phyloP scores from a whole-genome alignment of 768 basidiomycete species.

The Cystobasidium onofrii region DNA sequence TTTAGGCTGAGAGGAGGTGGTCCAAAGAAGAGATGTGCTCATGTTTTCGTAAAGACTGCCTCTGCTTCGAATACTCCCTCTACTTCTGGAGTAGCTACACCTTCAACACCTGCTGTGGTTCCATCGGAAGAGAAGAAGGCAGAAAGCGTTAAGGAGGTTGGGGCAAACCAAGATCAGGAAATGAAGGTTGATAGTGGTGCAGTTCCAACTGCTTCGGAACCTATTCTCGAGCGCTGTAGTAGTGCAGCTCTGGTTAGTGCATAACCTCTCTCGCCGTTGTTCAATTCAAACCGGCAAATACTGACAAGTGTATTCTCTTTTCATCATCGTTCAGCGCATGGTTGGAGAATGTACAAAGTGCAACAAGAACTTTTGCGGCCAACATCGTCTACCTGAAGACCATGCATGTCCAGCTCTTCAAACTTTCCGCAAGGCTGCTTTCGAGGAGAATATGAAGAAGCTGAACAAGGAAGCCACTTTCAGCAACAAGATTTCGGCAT shows the following conservation, averaged over 20 bases:
- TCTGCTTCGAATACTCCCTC: background rate
- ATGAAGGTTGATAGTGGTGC: background rate
- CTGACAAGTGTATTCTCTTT: background rate
- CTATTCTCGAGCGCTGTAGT: constrained; percentile 16
- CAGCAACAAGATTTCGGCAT: constrained; percentile 22
- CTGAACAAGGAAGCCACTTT: constrained; percentile 31
- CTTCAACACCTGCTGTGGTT: background rate
- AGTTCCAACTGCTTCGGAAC: background rate
- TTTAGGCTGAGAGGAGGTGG: constrained; percentile 23
- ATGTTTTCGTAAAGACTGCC: constrained; percentile 22
- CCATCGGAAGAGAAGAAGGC: background rate
- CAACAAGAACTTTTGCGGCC: constrained; percentile 28
- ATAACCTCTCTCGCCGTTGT: background rate
- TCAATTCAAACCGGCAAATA: background rate
- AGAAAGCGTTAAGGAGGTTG: background rate
- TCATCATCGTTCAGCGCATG: background rate
- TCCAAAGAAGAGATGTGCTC: constrained; percentile 31
- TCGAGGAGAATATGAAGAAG: constrained; percentile 31
- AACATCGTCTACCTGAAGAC: constrained; percentile 29
- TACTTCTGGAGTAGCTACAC: background rate
- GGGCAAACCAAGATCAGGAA: background rate
- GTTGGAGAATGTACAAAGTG: constrained; percentile 24
- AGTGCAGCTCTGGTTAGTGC: constrained; percentile 18
- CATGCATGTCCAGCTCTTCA: constrained; percentile 24
- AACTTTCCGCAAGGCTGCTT: constrained; percentile 27